Percentiles rank a stretch among this genome's conserved stretches.
Conservation (phyloP, 768 basidiomycete genomes). For the Leccinum variicolor region DNA sequence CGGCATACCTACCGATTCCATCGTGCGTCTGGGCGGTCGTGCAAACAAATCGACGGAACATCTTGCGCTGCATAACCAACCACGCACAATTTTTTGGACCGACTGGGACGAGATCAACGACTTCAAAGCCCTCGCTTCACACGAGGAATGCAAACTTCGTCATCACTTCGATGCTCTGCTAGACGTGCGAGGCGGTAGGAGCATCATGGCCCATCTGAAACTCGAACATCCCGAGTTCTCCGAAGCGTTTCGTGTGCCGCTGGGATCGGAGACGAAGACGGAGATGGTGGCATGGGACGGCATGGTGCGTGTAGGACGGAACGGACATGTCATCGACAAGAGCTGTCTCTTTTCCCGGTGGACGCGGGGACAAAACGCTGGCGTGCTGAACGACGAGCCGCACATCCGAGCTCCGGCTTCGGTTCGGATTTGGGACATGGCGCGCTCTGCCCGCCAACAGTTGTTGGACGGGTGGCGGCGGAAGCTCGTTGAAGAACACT, state of each 20-base stretch:
- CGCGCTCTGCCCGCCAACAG: conserved; percentile 23
- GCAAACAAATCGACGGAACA: conserved; percentile 44
- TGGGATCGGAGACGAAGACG: not conserved
- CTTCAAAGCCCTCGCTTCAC: conserved; percentile 28
- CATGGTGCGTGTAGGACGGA: conserved; percentile 42
- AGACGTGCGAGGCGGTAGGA: conserved; percentile 30
- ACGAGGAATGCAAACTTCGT: conserved; percentile 31
- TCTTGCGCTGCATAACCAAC: conserved; percentile 36
- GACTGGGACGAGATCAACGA: conserved; percentile 13
- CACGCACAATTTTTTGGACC: not conserved
- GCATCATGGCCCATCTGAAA: conserved; percentile 43
- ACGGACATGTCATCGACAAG: conserved; percentile 34
- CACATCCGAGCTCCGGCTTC: conserved; percentile 26
- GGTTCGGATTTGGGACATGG: conserved; percentile 39
- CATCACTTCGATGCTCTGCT: not conserved
- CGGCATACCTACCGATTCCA: conserved; percentile 44
- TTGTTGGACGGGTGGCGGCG: conserved; percentile 33
- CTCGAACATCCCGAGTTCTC: conserved; percentile 42
- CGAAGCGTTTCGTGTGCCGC: conserved; percentile 43
- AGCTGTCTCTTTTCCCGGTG: conserved; percentile 49
- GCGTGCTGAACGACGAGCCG: conserved; percentile 32
- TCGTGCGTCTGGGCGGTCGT: conserved; percentile 59
- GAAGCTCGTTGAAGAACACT: conserved; percentile 30
- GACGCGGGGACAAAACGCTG: conserved; percentile 41
- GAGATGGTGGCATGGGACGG: conserved; percentile 31